Percentiles rank a stretch among this genome's conserved stretches.
phyloP scores from a whole-genome alignment of 306 rosid species.

The Quercus dentata region DNA sequence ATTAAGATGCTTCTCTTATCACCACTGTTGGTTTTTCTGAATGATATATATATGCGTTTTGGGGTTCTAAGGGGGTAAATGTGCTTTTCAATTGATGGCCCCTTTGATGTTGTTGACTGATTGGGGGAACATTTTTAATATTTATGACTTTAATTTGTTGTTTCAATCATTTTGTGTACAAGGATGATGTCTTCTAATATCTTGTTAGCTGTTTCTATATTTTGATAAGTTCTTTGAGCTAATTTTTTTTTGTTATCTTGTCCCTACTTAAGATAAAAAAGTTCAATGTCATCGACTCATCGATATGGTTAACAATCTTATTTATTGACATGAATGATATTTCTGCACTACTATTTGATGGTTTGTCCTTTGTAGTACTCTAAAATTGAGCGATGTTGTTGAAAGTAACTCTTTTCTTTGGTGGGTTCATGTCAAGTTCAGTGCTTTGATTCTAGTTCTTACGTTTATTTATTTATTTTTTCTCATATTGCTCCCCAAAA shows the following conservation, averaged over 20 bases:
- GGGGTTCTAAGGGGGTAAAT: background rate
- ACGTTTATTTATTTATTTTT: too few species aligned
- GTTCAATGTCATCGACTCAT: too few species aligned
- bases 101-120: conserved; percentile 1
- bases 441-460: too few species aligned
- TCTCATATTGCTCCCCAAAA: too few species aligned
- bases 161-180: conserved; percentile 1
- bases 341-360: too few species aligned
- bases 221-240: background rate
- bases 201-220: background rate
- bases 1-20: conserved; percentile 11
- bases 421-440: too few species aligned
- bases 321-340: too few species aligned
- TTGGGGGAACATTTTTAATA: conserved; percentile 10
- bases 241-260: background rate
- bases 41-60: background rate
- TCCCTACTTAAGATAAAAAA: background rate
- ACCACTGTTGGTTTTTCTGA: conserved; percentile 6
- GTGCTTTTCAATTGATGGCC: conserved; percentile 1
- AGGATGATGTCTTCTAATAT: background rate
- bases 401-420: too few species aligned
- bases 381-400: too few species aligned
- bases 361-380: too few species aligned
- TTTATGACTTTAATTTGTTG: conserved; percentile 4
- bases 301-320: too few species aligned